Evolutionary conservation across 2,329 filamentous ascomycete species (phyloP), one percentile per base, ranked within the genome.

Genomic region (Cercospora brassicicola): DNA sequence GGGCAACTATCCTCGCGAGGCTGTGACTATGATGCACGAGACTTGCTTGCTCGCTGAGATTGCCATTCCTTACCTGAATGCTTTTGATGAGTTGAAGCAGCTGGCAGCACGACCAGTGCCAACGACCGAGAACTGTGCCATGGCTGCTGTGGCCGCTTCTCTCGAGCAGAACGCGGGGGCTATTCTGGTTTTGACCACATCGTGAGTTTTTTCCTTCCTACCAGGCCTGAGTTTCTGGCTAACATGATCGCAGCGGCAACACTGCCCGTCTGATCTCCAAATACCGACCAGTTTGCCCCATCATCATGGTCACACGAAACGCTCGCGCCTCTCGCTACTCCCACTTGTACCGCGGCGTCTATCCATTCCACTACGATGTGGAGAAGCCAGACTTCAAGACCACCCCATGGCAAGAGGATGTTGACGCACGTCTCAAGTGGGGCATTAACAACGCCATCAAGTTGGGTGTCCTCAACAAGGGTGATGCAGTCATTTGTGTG

Each of bases 261-360:
- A 97, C 94, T 73, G 95, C 95, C 69, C 93, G 95, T 77, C 90
- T 98, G 71, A 87, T 98, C 74, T 96, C 94, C 85, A 99, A 99
- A 86, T 99, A 97, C 86, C 92, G 95, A 78, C 95, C 95, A 62
- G 94, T 98, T 72, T 98, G 94, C 88, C 95, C 95, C 76, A 97
- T 99, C 84, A 94, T 99, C 86, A 98, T 98, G 94, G 92, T 99
- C 72, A 97, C 94, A 73, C 91, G 95, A 77, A 97, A 91, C 81
- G 83, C 89, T 59, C 89, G 87, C 73, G 92, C 95, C 62, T 91
- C 93, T 69, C 88, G 95, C 74, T 98, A 95, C 82, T 91, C 89
- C 74, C 95, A 99, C 82, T 84, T 99, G 81, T 98, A 97, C 85
- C 94, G 95, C 79, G 95, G 95, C 76, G 94, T 99, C 71, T 99